Conservation (phyloP, 2,329 filamentous ascomycete genomes). For the Erysiphe neolycopersici region DNA sequence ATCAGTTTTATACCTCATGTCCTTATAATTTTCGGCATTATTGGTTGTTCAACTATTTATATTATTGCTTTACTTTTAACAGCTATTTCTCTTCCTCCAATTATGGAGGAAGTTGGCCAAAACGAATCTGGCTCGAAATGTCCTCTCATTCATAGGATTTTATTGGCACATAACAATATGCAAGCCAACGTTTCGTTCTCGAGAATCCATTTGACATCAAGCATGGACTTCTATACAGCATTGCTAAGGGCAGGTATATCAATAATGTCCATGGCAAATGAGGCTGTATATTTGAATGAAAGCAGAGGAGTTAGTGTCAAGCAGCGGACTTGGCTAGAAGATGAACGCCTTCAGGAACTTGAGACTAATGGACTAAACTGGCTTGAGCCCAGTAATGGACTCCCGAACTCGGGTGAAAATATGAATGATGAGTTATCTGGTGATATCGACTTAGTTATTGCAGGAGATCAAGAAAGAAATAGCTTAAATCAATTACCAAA, state of each 20-base stretch:
- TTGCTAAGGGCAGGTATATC: constrained; percentile 67
- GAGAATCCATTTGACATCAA: constrained; percentile 51
- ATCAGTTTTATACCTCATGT: constrained; percentile 87
- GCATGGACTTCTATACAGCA: constrained; percentile 90
- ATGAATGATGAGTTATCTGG: constrained; percentile 8
- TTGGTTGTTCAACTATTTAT: constrained; percentile 54
- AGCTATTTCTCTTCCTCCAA: constrained; percentile 25
- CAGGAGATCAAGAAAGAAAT: constrained; percentile 9
- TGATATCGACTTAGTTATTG: constrained; percentile 11
- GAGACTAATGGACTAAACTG: constrained; percentile 21
- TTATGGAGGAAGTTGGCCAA: constrained; percentile 6
- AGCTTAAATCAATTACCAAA: constrained; percentile 20
- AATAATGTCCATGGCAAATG: constrained; percentile 74
- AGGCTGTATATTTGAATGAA: constrained; percentile 88
- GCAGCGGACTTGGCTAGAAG: constrained; percentile 71
- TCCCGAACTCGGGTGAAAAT: constrained; percentile 6
- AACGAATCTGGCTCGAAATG: constrained; percentile 9
- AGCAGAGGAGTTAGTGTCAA: constrained; percentile 49
- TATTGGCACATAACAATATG: constrained; percentile 59
- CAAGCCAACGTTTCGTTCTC: constrained; percentile 74
- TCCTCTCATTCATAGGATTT: constrained; percentile 30
- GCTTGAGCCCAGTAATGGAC: constrained; percentile 12
- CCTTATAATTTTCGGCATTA: constrained; percentile 57
- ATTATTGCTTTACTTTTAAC: constrained; percentile 48
- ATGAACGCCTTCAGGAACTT: constrained; percentile 56